A percentile compares a stretch with the other conserved stretches of the same genome.
These are phyloP conservation scores for Botrytis aclada DNA, from an alignment of 2,329 filamentous ascomycete genomes.

Conservation along the genomic window DNA sequence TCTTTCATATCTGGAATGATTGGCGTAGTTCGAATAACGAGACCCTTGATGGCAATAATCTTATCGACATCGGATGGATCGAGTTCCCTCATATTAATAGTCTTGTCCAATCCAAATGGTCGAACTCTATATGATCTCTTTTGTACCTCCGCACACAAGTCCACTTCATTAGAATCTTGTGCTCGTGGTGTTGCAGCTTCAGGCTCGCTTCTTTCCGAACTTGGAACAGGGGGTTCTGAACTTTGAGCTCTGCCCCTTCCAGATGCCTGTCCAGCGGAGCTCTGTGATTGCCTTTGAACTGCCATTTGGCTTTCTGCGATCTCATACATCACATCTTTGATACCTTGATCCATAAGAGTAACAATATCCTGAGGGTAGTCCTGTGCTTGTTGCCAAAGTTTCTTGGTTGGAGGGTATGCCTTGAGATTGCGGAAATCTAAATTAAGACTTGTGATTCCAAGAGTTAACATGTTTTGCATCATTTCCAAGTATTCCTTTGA, in stretches of 20 bases:
- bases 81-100: slow-evolving; percentile 87
- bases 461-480: slow-evolving; percentile 84
- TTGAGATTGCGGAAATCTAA: slow-evolving; percentile 87
- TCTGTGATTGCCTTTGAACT: slow-evolving; percentile 61
- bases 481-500: slow-evolving; percentile 81
- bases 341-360: slow-evolving; percentile 89
- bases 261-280: slow-evolving; percentile 47
- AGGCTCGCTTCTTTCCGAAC: slow-evolving; percentile 67
- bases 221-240: slow-evolving; percentile 74
- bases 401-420: slow-evolving; percentile 85
- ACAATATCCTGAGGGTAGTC: slow-evolving; percentile 95
- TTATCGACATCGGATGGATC: slow-evolving; percentile 97
- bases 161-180: slow-evolving; percentile 53
- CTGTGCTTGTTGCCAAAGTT: slow-evolving; percentile 93
- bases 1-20: slow-evolving; percentile 99
- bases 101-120: slow-evolving; percentile 82
- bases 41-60: slow-evolving; percentile 87
- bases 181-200: slow-evolving; percentile 44
- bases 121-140: slow-evolving; percentile 79
- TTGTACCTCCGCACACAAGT: slow-evolving; percentile 73
- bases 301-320: slow-evolving; percentile 78
- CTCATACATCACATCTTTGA: slow-evolving; percentile 92
- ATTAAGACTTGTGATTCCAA: slow-evolving; percentile 82
- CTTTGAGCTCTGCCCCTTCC: slow-evolving; percentile 53
- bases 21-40: slow-evolving; percentile 92